phyloP scores from a whole-genome alignment of 148 eudicot genomes.

The Dianthus caryophyllus region DNA sequence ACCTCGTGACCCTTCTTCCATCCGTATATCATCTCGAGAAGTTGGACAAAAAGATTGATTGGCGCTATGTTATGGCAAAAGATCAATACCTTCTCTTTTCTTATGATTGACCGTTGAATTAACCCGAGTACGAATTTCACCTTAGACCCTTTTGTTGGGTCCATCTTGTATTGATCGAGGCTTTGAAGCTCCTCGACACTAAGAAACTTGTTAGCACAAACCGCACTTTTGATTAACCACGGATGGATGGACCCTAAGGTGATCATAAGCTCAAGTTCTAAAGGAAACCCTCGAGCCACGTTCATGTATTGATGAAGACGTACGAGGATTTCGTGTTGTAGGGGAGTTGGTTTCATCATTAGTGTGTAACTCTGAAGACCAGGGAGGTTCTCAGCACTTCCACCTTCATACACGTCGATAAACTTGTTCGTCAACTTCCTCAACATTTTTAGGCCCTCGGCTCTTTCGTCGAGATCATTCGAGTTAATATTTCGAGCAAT shows the following conservation, averaged over 20 bases:
- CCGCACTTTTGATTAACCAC: constrained; percentile 73
- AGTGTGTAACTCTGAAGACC: constrained; percentile 83
- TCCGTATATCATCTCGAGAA: constrained; percentile 59
- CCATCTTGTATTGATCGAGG: constrained; percentile 64
- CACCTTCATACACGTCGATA: constrained; percentile 89
- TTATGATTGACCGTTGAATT: constrained; percentile 63
- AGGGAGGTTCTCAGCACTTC: constrained; percentile 69
- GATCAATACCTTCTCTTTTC: constrained; percentile 77
- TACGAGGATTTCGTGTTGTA: constrained; percentile 63
- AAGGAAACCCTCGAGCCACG: constrained; percentile 66
- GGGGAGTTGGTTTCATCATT: constrained; percentile 85
- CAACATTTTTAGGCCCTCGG: constrained; percentile 57
- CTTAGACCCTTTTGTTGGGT: constrained; percentile 80
- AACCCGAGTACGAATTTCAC: constrained; percentile 79
- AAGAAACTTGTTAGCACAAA: constrained; percentile 68
- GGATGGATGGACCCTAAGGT: constrained; percentile 94
- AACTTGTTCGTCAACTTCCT: constrained; percentile 71
- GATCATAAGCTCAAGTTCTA: constrained; percentile 83
- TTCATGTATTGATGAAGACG: constrained; percentile 66
- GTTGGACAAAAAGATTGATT: constrained; percentile 63
- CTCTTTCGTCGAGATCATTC: constrained; percentile 44
- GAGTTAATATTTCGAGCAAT: constrained; percentile 73
- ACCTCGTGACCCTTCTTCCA: constrained; percentile 89
- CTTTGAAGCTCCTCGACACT: constrained; percentile 44
- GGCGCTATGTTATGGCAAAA: constrained; percentile 98